phyloP scores from a whole-genome alignment of 73 alveolate species.

The Paramecium primaurelia region DNA sequence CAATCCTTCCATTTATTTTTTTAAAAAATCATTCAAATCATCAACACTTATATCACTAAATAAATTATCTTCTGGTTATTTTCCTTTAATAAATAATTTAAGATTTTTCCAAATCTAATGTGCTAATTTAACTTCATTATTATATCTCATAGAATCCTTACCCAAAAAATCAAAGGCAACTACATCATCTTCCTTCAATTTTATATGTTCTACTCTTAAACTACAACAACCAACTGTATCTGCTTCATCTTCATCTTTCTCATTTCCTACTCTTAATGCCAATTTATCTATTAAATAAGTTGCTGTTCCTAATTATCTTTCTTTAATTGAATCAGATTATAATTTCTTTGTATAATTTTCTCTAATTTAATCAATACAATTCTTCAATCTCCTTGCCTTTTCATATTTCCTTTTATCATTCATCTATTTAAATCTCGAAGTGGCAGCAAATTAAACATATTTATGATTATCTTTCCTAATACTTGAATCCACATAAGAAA shows the following conservation, averaged over 20 bases:
- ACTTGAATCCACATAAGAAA: conserved; percentile 92
- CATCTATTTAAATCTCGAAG: conserved; percentile 93
- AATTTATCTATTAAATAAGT: conserved; percentile 96
- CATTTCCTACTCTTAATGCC: conserved; percentile 99
- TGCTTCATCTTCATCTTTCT: conserved; percentile 99
- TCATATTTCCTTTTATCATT: conserved; percentile 97
- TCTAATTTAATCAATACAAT: conserved; percentile 79
- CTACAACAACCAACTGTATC: conserved; percentile 99
- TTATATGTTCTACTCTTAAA: conserved; percentile 91
- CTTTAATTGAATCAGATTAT: conserved; percentile 63
- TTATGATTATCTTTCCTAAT: conserved; percentile 74
- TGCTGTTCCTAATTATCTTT: conserved; percentile 94
- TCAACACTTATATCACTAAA: conserved; percentile 79
- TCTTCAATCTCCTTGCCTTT: conserved; percentile 88
- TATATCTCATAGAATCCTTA: conserved; percentile 96
- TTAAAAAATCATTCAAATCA: conserved; percentile 90
- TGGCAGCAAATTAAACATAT: conserved; percentile 94
- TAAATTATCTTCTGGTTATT: conserved; percentile 75
- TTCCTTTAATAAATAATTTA: conserved; percentile 80
- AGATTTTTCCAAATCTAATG: conserved; percentile 81
- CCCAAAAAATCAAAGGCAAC: conserved; percentile 97
- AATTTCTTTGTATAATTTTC: conserved; percentile 83
- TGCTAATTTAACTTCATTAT: conserved; percentile 82
- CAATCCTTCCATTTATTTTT: conserved; percentile 93
- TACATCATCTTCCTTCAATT: conserved; percentile 70